These are phyloP conservation scores for Bifiguratus adelaidae DNA, from an alignment of 192 early-diverging fungal species.

Conservation along the genomic window DNA sequence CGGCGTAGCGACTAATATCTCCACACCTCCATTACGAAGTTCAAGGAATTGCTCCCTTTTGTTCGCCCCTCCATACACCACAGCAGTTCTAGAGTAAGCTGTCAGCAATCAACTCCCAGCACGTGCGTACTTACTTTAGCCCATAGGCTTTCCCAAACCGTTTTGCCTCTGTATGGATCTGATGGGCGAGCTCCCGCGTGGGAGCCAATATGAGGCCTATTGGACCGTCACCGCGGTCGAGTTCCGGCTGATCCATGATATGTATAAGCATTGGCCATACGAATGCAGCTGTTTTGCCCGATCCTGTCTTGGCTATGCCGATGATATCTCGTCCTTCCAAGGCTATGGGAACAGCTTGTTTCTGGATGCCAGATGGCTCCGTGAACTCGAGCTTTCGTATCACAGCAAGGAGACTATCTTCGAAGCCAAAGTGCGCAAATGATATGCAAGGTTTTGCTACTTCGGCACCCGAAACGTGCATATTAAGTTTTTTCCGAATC, in stretches of 20 bases:
- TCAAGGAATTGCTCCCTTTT: constrained; percentile 81
- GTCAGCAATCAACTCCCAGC: not conserved
- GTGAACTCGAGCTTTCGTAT: constrained; percentile 57
- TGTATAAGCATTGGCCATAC: constrained; percentile 76
- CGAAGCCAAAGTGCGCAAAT: constrained; percentile 81
- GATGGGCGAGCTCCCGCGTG: constrained; percentile 67
- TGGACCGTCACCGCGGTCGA: constrained; percentile 67
- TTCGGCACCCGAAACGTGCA: constrained; percentile 54
- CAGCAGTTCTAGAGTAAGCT: constrained; percentile 31
- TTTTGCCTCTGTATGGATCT: constrained; percentile 71
- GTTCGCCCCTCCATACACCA: constrained; percentile 71
- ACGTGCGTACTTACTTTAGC: constrained; percentile 27
- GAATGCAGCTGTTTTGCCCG: constrained; percentile 81
- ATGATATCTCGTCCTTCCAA: constrained; percentile 74
- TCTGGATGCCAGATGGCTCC: constrained; percentile 67
- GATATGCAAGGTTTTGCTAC: constrained; percentile 66
- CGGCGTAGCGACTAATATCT: constrained; percentile 77
- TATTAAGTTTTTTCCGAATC: constrained; percentile 45
- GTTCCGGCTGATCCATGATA: constrained; percentile 74
- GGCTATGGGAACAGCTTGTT: constrained; percentile 67
- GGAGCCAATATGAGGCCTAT: constrained; percentile 73
- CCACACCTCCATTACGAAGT: constrained; percentile 50
- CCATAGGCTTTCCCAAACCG: constrained; percentile 71
- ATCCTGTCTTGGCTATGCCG: constrained; percentile 79
- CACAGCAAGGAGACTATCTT: constrained; percentile 46